Conservation (phyloP, 371 early-diverging fungal species). For the Conidiobolus incongruus region DNA sequence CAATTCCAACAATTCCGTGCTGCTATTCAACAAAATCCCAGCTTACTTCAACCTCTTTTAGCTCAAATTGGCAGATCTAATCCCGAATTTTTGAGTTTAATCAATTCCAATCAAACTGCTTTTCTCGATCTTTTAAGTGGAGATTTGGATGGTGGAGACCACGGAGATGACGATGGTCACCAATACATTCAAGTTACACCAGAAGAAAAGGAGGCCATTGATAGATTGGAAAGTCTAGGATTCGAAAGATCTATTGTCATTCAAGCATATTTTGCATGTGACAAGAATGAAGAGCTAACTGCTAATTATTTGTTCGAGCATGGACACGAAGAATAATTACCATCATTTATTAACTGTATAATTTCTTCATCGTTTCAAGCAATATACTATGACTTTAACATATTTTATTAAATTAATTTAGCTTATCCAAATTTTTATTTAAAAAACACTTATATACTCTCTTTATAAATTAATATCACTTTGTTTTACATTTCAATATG, state of each 20-base stretch:
- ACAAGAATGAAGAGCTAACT: constrained; percentile 90
- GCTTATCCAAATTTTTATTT: no score
- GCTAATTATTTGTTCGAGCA: constrained; percentile 89
- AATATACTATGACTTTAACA: no score
- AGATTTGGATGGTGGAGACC: constrained; percentile 22
- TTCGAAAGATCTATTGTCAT: constrained; percentile 59
- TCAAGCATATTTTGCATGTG: constrained; percentile 91
- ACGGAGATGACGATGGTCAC: constrained; percentile 20
- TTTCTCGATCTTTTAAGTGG: constrained; percentile 52
- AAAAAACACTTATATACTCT: no score
- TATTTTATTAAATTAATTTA: no score
- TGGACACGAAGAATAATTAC: constrained; percentile 7
- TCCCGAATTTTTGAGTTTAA: constrained; percentile 37
- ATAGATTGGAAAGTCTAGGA: constrained; percentile 70
- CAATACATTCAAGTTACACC: constrained; percentile 59
- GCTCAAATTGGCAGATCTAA: constrained; percentile 60
- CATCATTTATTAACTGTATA: no score
- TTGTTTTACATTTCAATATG: no score
- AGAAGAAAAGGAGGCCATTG: constrained; percentile 81
- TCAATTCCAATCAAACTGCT: constrained; percentile 52
- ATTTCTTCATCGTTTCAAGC: no score
- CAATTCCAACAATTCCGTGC: constrained; percentile 83
- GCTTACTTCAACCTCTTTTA: constrained; percentile 65
- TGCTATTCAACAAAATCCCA: constrained; percentile 67
- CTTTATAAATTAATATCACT: no score